A percentile compares a stretch with the other conserved stretches of the same genome.
These are phyloP conservation scores for Corynascus novoguineensis DNA, from an alignment of 495 filamentous ascomycete genomes.

Conservation along the genomic window DNA sequence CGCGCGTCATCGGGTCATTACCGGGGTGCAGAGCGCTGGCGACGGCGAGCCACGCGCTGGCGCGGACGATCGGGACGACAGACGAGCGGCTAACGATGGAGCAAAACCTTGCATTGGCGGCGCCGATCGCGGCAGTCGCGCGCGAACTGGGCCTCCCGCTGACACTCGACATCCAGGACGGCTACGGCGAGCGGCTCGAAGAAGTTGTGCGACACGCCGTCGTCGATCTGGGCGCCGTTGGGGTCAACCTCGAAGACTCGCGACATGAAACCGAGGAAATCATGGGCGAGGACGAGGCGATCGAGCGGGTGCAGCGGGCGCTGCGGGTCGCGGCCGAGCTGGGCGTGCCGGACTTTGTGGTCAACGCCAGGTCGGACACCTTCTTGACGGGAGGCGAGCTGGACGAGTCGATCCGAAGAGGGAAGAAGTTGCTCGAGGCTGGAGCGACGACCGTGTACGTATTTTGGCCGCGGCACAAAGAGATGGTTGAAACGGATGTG, in stretches of 20 bases:
- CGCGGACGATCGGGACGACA: slow-evolving; percentile 34
- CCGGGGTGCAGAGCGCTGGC: slow-evolving; percentile 44
- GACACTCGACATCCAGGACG: slow-evolving; percentile 50
- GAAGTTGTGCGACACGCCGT: slow-evolving; percentile 32
- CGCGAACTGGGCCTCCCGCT: slow-evolving; percentile 33
- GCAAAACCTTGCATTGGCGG: slow-evolving; percentile 29
- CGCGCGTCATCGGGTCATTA: slow-evolving; percentile 37
- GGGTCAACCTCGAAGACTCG: slow-evolving; percentile 49
- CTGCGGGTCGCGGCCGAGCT: slow-evolving; percentile 28
- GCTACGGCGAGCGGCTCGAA: slow-evolving; percentile 42
- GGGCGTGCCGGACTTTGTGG: slow-evolving; percentile 45
- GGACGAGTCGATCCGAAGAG: slow-evolving; percentile 41
- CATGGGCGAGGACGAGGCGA: slow-evolving; percentile 32
- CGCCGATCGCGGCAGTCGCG: slow-evolving; percentile 29
- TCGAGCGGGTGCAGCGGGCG: slow-evolving; percentile 34
- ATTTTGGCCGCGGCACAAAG: slow-evolving; percentile 27
- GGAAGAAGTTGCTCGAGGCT: slow-evolving; percentile 41
- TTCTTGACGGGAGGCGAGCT: slow-evolving; percentile 30
- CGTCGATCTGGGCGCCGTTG: slow-evolving; percentile 43
- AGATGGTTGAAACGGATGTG: slow-evolving; percentile 33
- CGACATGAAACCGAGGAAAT: slow-evolving; percentile 31
- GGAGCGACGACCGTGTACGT: slow-evolving; percentile 48
- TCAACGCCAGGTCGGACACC: slow-evolving; percentile 47
- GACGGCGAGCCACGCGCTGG: slow-evolving; percentile 49
- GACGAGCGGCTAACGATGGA: slow-evolving; percentile 42